Evolutionary conservation across 805 yeast species (phyloP).

Genomic region (Ogataea pilisensis): DNA sequence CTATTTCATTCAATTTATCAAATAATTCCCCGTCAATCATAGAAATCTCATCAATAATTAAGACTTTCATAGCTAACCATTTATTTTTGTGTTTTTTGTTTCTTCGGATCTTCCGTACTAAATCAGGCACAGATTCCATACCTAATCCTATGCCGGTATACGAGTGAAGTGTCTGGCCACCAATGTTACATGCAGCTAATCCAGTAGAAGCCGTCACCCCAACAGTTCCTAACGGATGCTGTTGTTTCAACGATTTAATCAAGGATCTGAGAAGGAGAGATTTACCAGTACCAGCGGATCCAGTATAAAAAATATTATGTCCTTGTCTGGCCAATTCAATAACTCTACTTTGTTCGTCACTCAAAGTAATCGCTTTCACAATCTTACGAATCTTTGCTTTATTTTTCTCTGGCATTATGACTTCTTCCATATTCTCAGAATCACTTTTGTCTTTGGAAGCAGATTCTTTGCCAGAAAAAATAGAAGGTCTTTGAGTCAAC

Average conservation of each 20-base stretch:
- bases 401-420: too few species aligned
- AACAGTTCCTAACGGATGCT: conserved; percentile 46
- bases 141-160: conserved; percentile 79
- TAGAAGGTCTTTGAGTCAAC: conserved; percentile 17
- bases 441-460: not conserved
- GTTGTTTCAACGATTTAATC: conserved; percentile 46
- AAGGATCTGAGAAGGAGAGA: conserved; percentile 73
- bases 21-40: conserved; percentile 72
- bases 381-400: not conserved
- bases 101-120: conserved; percentile 51
- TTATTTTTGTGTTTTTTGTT: conserved; percentile 44
- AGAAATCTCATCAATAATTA: conserved; percentile 74
- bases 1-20: conserved; percentile 60
- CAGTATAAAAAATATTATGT: conserved; percentile 80
- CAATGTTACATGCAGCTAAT: conserved; percentile 75
- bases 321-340: conserved; percentile 60
- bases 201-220: conserved; percentile 87
- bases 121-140: conserved; percentile 40
- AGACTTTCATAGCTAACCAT: conserved; percentile 56
- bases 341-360: conserved; percentile 63
- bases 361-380: conserved; percentile 32
- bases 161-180: conserved; percentile 74
- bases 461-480: not conserved
- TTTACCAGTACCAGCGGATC: conserved; percentile 98
- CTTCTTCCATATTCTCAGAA: too few species aligned